Base-by-base conservation (phyloP, 2,329 filamentous ascomycete species). In the Zasmidium cellare region DNA sequence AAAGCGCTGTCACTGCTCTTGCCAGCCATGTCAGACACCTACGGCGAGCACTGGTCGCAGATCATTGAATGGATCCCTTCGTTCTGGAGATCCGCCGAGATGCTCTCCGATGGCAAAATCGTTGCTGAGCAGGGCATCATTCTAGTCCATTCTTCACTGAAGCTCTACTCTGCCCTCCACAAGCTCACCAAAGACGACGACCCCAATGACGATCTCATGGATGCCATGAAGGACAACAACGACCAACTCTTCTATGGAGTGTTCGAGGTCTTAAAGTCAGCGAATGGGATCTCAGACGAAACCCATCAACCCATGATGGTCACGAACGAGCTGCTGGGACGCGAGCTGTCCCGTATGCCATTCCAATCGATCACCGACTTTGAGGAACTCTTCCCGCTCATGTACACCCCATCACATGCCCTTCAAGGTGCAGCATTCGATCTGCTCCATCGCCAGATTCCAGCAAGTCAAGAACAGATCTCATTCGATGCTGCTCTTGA, bases 121-220 rank as follows among this genome's bases (percentile, higher is more conserved):
- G 55, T 65, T 11, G 53, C 54, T 9, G 71, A 70, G 35, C 50
- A 50, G 16, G 60, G 57, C 16, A 60, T 74, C 12, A 47, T 70
- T 1, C 55, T 87, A 23, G 77, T 92, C 0, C 82, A 92, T 68
- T 82, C 88, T 3, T 90, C 90, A 0, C 78, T 97, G 23, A 88
- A 87, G 69, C 78, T 97, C 0, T 85, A 88, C 59, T 80, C 80
- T 16, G 79, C 79, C 0, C 71, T 97, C 1, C 83, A 86, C 61
- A 79, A 77, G 2, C 74, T 93, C 0, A 75, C 76, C 1, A 69
- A 69, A 19, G 69, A 69, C 9, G 80, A 85, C 18, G 88, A 92
- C 18, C 82, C 87, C 1, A 97, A 96, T 62, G 93, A 97, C 62
- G 93, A 97, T 71, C 80, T 97, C 0, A 76, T 86, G 14, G 92